A percentile compares a stretch with the other conserved stretches of the same genome.
Evolutionary conservation across 805 yeast genomes (phyloP).

Genomic region (Zygosaccharomyces bailii): DNA sequence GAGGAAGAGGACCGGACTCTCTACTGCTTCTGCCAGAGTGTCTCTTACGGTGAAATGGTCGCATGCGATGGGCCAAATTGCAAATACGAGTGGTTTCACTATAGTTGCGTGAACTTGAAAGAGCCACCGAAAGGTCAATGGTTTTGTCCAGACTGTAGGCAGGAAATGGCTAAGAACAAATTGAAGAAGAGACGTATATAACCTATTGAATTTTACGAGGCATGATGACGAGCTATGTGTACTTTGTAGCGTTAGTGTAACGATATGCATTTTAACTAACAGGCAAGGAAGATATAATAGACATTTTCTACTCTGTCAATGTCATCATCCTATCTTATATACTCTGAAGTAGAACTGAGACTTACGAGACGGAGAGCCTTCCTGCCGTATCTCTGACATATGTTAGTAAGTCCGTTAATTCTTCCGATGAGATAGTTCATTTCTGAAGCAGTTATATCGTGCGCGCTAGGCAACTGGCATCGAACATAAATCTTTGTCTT

Average conservation of each 20-base stretch:
- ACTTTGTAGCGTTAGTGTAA: not conserved
- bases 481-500: not conserved
- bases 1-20: slow-evolving; percentile 62
- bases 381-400: no score
- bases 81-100: slow-evolving; percentile 92
- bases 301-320: no score
- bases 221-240: not conserved
- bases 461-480: not conserved
- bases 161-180: slow-evolving; percentile 35
- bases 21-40: slow-evolving; percentile 92
- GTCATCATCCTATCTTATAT: no score
- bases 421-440: no score
- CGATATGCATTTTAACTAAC: no score
- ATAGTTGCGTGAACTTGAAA: slow-evolving; percentile 85
- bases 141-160: slow-evolving; percentile 85
- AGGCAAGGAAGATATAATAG: no score
- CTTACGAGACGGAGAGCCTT: no score
- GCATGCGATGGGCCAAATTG: slow-evolving; percentile 93
- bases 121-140: slow-evolving; percentile 90
- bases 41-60: slow-evolving; percentile 93
- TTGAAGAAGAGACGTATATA: slow-evolving; percentile 24
- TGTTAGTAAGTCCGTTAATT: no score
- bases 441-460: no score
- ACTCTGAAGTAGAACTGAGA: no score
- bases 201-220: not conserved